Conservation (phyloP, 441 rosid species). For the Populus tomentosa region DNA sequence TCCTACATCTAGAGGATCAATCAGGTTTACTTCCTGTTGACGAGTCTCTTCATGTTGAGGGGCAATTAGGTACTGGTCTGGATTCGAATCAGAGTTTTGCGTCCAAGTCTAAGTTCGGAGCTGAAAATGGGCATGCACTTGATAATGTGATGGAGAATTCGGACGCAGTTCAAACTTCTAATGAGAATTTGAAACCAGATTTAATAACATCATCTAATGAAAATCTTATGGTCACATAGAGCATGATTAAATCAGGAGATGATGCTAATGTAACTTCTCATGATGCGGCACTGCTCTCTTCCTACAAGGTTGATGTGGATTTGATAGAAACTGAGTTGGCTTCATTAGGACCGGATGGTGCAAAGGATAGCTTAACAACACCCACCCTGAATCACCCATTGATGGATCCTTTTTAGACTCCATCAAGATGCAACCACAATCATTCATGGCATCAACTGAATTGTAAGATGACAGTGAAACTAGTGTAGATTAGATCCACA, state of each 20-base stretch:
- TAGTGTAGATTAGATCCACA: constrained; percentile 25
- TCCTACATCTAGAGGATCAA: constrained; percentile 12
- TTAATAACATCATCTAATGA: constrained; percentile 21
- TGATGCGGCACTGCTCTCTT: constrained; percentile 22
- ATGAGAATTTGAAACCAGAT: constrained; percentile 23
- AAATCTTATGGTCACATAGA: constrained; percentile 18
- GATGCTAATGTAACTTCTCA: constrained; percentile 26
- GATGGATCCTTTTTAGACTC: constrained; percentile 17
- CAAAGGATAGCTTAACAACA: constrained; percentile 10
- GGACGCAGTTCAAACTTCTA: constrained; percentile 22
- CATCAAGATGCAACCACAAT: constrained; percentile 17
- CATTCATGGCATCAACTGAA: constrained; percentile 24
- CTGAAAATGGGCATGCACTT: constrained; percentile 17
- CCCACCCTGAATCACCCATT: constrained; percentile 12
- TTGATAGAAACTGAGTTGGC: constrained; percentile 17
- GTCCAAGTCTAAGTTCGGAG: constrained; percentile 20
- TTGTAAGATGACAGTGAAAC: constrained; percentile 22
- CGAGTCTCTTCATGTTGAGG: constrained; percentile 14
- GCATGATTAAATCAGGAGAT: constrained; percentile 10
- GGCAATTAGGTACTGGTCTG: constrained; percentile 12
- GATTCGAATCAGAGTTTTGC: constrained; percentile 12
- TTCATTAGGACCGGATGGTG: constrained; percentile 8
- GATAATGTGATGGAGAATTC: constrained; percentile 19
- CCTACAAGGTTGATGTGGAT: constrained; percentile 16
- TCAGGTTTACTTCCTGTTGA: constrained; percentile 18